Conservation (phyloP, 2,329 filamentous ascomycete species). For the Leptosphaerulina australis region DNA sequence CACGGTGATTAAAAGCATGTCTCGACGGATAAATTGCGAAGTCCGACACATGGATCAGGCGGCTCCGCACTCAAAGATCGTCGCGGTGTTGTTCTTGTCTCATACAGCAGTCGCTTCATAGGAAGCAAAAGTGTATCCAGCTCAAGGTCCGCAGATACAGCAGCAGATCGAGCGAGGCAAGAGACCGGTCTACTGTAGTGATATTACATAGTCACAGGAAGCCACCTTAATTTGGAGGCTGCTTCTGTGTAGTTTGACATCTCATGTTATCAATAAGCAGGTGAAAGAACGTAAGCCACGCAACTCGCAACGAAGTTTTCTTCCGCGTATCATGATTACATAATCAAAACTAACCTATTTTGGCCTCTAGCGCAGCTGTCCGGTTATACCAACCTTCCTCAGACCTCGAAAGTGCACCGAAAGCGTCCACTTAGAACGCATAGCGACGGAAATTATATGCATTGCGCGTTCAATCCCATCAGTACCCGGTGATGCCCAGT, state of each 20-base stretch:
- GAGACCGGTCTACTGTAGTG: constrained; percentile 33
- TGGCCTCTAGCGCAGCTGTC: neutral
- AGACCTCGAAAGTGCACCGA: neutral
- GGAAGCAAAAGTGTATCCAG: constrained; percentile 41
- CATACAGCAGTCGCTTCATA: constrained; percentile 32
- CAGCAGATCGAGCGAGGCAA: constrained; percentile 49
- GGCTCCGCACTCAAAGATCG: constrained; percentile 51
- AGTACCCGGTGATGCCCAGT: constrained; percentile 2
- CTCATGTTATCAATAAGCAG: constrained; percentile 2
- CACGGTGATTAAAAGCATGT: constrained; percentile 28
- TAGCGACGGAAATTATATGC: neutral
- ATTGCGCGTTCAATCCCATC: constrained; percentile 1
- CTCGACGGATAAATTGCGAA: constrained; percentile 50
- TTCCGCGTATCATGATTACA: neutral
- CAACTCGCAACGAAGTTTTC: constrained; percentile 8
- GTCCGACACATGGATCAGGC: constrained; percentile 38
- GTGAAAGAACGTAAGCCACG: constrained; percentile 3
- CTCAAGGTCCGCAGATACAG: constrained; percentile 45
- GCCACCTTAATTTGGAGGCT: neutral
- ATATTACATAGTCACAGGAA: neutral
- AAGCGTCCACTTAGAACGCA: constrained; percentile 4
- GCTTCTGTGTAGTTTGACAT: neutral
- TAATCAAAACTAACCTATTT: neutral
- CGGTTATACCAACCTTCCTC: neutral
- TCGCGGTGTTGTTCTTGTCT: constrained; percentile 47